Evolutionary conservation across 805 yeast species (phyloP).

Genomic region (Clavispora phyllophila): DNA sequence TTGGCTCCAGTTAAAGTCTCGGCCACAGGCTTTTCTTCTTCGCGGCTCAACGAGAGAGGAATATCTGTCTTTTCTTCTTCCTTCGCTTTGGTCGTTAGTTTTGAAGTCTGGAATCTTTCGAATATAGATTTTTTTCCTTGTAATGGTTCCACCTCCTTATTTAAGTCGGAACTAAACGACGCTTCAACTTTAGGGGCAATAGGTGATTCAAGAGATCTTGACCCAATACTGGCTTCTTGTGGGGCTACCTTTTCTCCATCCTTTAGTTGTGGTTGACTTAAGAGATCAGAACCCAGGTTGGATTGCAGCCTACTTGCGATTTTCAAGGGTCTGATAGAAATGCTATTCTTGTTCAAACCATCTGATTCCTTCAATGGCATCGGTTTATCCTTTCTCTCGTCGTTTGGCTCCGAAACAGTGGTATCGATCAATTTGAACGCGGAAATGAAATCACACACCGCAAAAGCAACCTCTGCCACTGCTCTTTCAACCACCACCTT

Average conservation of each 20-base stretch:
- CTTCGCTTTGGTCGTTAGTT: neutral
- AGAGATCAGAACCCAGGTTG: constrained; percentile 8
- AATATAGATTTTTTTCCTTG: neutral
- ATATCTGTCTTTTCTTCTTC: neutral
- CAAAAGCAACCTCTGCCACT: constrained; percentile 63
- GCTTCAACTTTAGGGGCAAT: too few relatives aligned
- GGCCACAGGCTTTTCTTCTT: neutral
- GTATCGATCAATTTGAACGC: constrained; percentile 34
- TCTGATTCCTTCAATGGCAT: neutral
- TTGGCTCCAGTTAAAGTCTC: neutral
- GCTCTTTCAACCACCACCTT: constrained; percentile 69
- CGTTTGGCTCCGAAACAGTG: neutral
- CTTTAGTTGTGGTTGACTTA: neutral
- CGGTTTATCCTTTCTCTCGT: neutral
- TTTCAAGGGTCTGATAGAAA: constrained; percentile 58
- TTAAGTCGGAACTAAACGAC: too few relatives aligned
- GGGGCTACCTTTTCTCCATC: neutral
- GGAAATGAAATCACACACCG: constrained; percentile 57
- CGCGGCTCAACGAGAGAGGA: neutral
- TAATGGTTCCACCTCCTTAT: neutral
- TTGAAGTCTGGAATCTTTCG: neutral
- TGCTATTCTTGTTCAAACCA: neutral
- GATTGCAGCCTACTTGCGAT: constrained; percentile 52
- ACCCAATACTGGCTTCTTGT: neutral
- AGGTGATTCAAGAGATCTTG: too few relatives aligned